Base-by-base conservation (phyloP, 2,329 filamentous ascomycete species). In the Fusarium virguliforme region DNA sequence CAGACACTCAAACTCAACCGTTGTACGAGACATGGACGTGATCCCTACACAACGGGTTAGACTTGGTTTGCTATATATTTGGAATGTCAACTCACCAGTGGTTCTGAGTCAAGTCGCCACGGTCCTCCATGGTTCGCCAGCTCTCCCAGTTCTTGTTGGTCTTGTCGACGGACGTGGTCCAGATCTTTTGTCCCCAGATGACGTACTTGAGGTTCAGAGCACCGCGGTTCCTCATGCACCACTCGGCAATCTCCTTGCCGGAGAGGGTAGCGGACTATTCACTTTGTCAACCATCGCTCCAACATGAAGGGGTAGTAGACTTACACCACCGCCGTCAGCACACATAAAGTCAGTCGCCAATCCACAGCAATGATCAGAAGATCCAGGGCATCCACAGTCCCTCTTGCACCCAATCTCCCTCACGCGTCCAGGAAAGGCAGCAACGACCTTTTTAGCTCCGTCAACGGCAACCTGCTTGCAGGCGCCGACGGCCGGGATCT, bases 161-260 rank as follows among this genome's bases (percentile, higher is more conserved):
- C 43, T 72, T 65, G 41, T 84, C 82, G 40, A 73, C 67, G 28
- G 75, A 76, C 5, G 80, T 74, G 55, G 77, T 80, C 84, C 83
- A 86, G 72, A 86, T 86, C 65, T 78, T 81, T 76, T 86, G 84
- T 18, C 83, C 84, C 83, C 83, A 86, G 69, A 85, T 86, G 53
- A 86, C 80, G 65, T 86, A 86, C 74, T 83, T 85, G 71, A 86
- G 74, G 62, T 82, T 81, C 8, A 85, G 78, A 6, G 75, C 37
- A 28, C 48, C 71, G 13, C 80, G 78, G 67, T 86, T 83, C 34
- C 81, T 79, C 84, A 85, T 85, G 26, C 83, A 78, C 83, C 84
- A 86, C 72, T 86, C 83, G 2, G 84, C 85, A 35, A 86, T 84
- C 35, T 82, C 76, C 24, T 78, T 77, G 8, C 84, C 84, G 1